These are phyloP conservation scores for Iberis pinnata DNA, from an alignment of 345 rosid species.

Conservation along the genomic window DNA sequence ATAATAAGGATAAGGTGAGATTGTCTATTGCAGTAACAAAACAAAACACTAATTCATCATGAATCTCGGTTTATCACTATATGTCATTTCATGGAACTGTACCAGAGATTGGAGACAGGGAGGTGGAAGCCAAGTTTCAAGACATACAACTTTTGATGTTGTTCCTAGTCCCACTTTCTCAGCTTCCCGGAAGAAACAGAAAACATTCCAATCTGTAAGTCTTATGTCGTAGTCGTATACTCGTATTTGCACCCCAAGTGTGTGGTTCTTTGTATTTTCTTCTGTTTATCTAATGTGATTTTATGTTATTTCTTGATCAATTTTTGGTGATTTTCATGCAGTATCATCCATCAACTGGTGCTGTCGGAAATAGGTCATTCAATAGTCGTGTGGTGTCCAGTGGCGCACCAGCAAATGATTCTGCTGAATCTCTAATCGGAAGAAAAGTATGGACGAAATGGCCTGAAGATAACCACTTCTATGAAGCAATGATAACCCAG, in stretches of 20 bases:
- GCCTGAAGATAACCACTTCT: conserved; percentile 89
- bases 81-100: too few relatives aligned
- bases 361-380: conserved; percentile 59
- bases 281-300: too few relatives aligned
- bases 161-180: conserved; percentile 76
- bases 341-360: conserved; percentile 52
- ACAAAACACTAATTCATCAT: too few relatives aligned
- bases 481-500: conserved; percentile 81
- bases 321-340: conserved; percentile 53
- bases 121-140: conserved; percentile 53
- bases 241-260: conserved; percentile 54
- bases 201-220: conserved; percentile 74
- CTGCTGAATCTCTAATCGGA: conserved; percentile 67
- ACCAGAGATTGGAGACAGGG: conserved; percentile 90
- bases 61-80: too few relatives aligned
- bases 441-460: conserved; percentile 94
- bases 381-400: too few relatives aligned
- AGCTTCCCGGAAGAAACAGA: conserved; percentile 82
- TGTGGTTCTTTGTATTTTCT: conserved; percentile 29
- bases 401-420: conserved; percentile 50
- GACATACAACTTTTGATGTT: conserved; percentile 58
- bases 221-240: too few relatives aligned
- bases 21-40: too few relatives aligned
- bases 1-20: conserved; percentile 64
- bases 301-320: too few relatives aligned